Evolutionary conservation across 2,329 filamentous ascomycete species (phyloP), one percentile per base, ranked within the genome.

Genomic region (Penicillium sp.): DNA sequence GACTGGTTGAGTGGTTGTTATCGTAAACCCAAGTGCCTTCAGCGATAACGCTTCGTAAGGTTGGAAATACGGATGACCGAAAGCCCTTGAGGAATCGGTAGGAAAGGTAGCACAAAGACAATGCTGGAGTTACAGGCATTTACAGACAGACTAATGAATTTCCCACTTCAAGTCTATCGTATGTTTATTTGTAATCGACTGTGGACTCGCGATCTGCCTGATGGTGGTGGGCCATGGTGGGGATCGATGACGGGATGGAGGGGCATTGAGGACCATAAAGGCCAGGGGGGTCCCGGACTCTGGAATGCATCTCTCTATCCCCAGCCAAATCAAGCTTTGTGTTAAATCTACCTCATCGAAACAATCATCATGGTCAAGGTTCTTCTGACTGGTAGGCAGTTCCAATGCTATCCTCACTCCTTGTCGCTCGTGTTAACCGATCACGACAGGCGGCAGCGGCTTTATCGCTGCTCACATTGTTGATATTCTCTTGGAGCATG

Each of bases 401-500:
- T 13, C 4, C 7, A 11, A 30, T 13, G 34, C 13, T 19, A 31
- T 29, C 11, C 14, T 28, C 14, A 4, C 25, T n/a, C 14, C 25
- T n/a, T 27, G 21, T 27, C 25, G n/a, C 11, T n/a, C 11, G 25
- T n/a, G 11, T 13, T 27, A 27, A 27, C 7, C 4, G 10, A 7
- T 27, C 14, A n/a, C 25, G 5, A 21, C 36, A 70, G 76, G 80
- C 50, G 80, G 78, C 42, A 77, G 72, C 48, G 80, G 80, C 66
- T 83, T 83, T 63, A 83, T 83, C 49, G 80, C 80, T 44, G 79
- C 79, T 26, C 80, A 83, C 54, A 74, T 79, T n/a, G 68, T 83
- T 17, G 78, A 83, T 48, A 64, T 74, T 14, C 70, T 83, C 20
- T 68, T 83, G 29, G 64, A 78, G 41, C 71, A 67, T 47, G 75